phyloP scores from a whole-genome alignment of 1,139 yeast genomes.

The Suhomyces wounanorum region DNA sequence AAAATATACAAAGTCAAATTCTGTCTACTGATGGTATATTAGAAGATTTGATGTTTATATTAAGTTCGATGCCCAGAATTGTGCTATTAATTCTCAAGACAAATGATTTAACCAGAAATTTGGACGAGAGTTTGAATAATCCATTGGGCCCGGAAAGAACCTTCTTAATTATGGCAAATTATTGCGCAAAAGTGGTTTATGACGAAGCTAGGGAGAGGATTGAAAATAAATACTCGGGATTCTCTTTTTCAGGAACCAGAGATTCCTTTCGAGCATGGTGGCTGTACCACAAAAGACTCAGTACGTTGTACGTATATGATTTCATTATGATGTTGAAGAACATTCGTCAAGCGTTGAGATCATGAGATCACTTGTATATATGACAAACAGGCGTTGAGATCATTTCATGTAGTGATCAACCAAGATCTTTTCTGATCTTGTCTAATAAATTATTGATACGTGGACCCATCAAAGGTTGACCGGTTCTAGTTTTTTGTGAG shows the following conservation, averaged over 20 bases:
- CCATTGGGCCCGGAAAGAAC: slow-evolving; percentile 90
- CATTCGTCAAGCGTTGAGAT: slow-evolving; percentile 3
- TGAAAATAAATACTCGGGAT: slow-evolving; percentile 29
- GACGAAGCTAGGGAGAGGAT: slow-evolving; percentile 58
- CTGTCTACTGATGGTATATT: slow-evolving; percentile 60
- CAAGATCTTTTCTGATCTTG: slow-evolving; percentile 60
- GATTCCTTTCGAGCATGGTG: slow-evolving; percentile 38
- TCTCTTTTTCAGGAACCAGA: slow-evolving; percentile 42
- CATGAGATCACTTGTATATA: slow-evolving; percentile 1
- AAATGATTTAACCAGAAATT: slow-evolving; percentile 84
- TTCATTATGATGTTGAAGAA: slow-evolving; percentile 33
- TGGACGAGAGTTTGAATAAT: slow-evolving; percentile 79
- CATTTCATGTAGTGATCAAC: background rate
- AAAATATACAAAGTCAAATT: slow-evolving; percentile 64
- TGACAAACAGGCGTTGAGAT: background rate
- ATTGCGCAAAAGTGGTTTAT: slow-evolving; percentile 81
- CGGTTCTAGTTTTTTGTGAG: slow-evolving; percentile 63
- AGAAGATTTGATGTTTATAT: slow-evolving; percentile 74
- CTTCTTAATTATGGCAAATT: slow-evolving; percentile 83
- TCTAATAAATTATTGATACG: slow-evolving; percentile 77
- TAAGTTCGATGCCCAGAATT: slow-evolving; percentile 80
- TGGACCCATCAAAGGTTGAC: slow-evolving; percentile 93
- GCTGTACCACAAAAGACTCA: slow-evolving; percentile 51
- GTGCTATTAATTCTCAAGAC: slow-evolving; percentile 88
- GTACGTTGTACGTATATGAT: slow-evolving; percentile 62